These are phyloP conservation scores for Polyrhizophydium stewartii DNA, from an alignment of 371 early-diverging fungal species.

Conservation along the genomic window DNA sequence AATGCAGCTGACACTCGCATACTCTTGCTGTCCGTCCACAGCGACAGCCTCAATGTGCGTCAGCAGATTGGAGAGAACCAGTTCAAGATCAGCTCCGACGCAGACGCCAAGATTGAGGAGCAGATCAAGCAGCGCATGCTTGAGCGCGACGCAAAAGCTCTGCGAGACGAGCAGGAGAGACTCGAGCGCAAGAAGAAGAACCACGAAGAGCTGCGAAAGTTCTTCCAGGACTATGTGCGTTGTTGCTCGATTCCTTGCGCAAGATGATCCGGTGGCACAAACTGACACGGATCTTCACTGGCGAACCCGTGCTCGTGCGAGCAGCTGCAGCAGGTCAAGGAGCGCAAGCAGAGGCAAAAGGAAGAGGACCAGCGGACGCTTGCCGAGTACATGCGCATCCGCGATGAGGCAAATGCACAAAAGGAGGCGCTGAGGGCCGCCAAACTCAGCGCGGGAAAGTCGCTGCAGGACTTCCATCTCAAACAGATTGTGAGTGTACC, in stretches of 20 bases:
- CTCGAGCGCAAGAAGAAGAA: constrained; percentile 3
- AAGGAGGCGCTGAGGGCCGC: constrained; percentile 1
- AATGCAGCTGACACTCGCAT: not conserved
- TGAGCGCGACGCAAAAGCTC: constrained; percentile 13
- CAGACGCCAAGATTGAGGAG: constrained; percentile 25
- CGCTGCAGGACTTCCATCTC: constrained; percentile 21
- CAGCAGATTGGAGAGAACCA: constrained; percentile 24
- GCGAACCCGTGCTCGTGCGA: constrained; percentile 40
- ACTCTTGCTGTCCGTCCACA: not conserved
- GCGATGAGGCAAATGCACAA: constrained; percentile 15
- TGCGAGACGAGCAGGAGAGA: constrained; percentile 5
- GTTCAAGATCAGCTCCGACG: constrained; percentile 5
- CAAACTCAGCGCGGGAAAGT: constrained; percentile 12
- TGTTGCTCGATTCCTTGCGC: too few species aligned
- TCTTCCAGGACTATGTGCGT: constrained; percentile 1
- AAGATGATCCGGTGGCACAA: too few species aligned
- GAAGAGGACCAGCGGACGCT: constrained; percentile 8
- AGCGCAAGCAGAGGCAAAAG: constrained; percentile 12
- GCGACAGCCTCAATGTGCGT: constrained; percentile 19
- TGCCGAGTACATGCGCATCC: constrained; percentile 15
- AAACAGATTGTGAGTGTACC: constrained; percentile 21
- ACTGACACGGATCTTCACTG: too few species aligned
- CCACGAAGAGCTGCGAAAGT: constrained; percentile 1
- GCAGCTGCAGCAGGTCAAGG: constrained; percentile 12
- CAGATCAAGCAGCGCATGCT: constrained; percentile 19